phyloP scores from a whole-genome alignment of 257 asterid species.

The Rhazya stricta region DNA sequence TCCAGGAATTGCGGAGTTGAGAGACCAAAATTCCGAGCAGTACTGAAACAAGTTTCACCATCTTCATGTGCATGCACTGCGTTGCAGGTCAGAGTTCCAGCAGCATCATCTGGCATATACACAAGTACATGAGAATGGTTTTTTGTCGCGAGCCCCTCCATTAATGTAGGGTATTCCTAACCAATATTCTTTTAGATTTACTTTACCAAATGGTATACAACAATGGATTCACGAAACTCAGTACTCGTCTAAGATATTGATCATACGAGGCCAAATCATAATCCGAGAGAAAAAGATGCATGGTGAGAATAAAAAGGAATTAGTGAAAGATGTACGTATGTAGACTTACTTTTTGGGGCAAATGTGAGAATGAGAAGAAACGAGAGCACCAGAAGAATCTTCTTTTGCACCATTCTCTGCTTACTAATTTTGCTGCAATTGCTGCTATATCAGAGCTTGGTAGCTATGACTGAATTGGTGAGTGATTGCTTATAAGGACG shows the following conservation, averaged over 20 bases:
- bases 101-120: neutral
- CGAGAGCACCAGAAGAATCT: neutral
- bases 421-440: neutral
- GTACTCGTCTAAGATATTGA: too few relatives aligned
- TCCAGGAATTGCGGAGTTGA: neutral
- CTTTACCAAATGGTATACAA: too few relatives aligned
- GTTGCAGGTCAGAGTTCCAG: slow-evolving; percentile 1
- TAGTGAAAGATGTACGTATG: too few relatives aligned
- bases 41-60: slow-evolving; percentile 19
- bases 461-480: neutral
- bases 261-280: too few relatives aligned
- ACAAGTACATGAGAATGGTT: neutral
- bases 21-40: slow-evolving; percentile 11
- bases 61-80: slow-evolving; percentile 6
- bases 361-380: slow-evolving; percentile 1
- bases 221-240: too few relatives aligned
- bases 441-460: neutral
- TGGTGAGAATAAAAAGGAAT: too few relatives aligned
- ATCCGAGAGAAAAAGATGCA: too few relatives aligned
- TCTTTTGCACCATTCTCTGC: neutral
- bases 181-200: too few relatives aligned
- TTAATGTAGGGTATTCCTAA: too few relatives aligned
- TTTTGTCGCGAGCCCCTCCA: too few relatives aligned
- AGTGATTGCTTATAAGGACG: neutral
- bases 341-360: neutral